A percentile compares a stretch with the other conserved stretches of the same genome.
These are phyloP conservation scores for Euphorbia tirucalli DNA, from an alignment of 345 rosid genomes.

Conservation along the genomic window DNA sequence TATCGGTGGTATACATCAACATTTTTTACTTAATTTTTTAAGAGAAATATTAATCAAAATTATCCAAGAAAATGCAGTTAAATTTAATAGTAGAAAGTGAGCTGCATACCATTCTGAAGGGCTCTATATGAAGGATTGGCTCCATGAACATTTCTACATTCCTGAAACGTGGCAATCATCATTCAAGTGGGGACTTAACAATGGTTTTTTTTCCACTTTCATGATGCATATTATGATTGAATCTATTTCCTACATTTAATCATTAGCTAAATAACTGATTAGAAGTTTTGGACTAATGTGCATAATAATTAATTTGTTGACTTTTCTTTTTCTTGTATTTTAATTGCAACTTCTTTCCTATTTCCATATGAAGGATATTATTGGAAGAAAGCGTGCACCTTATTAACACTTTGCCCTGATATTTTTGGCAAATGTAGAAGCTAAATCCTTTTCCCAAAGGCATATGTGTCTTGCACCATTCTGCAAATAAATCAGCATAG, in stretches of 20 bases:
- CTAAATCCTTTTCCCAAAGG: conserved; percentile 77
- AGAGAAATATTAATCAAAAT: no score
- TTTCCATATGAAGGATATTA: not conserved
- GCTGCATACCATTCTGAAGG: conserved; percentile 51
- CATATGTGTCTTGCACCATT: conserved; percentile 52
- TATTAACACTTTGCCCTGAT: conserved; percentile 61
- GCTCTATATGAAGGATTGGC: conserved; percentile 60
- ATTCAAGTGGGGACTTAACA: no score
- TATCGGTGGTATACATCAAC: no score
- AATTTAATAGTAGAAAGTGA: not conserved
- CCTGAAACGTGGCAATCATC: conserved; percentile 31
- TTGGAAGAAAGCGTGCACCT: conserved; percentile 31
- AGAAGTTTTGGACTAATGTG: not conserved
- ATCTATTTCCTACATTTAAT: not conserved
- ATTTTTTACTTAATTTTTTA: no score
- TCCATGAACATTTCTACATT: conserved; percentile 81
- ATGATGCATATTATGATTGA: not conserved
- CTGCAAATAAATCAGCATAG: conserved; percentile 40
- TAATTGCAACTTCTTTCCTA: not conserved
- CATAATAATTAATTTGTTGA: not conserved
- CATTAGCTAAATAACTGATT: not conserved
- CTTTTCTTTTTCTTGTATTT: not conserved
- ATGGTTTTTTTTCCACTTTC: not conserved
- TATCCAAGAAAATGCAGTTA: no score
- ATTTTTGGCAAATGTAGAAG: conserved; percentile 59